Percentiles rank a stretch among this genome's conserved stretches.
phyloP scores from a whole-genome alignment of 495 filamentous ascomycete genomes.

The Lasiosphaeria miniovina region DNA sequence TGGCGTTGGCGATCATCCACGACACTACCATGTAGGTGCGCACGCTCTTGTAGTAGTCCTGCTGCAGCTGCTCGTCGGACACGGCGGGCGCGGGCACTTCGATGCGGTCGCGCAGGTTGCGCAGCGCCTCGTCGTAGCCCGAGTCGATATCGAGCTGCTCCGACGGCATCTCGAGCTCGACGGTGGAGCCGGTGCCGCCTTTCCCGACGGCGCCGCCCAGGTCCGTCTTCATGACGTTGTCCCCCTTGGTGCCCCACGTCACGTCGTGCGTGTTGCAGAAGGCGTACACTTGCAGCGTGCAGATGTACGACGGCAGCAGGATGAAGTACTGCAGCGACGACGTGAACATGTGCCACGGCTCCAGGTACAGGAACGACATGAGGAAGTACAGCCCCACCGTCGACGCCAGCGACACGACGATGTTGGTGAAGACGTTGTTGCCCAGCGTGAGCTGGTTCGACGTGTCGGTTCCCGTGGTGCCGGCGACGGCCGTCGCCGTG shows the following conservation, averaged over 20 bases:
- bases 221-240: constrained; percentile 90
- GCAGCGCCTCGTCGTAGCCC: constrained; percentile 94
- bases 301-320: constrained; percentile 89
- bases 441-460: constrained; percentile 46
- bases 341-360: constrained; percentile 99
- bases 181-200: constrained; percentile 50
- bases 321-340: constrained; percentile 89
- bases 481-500: constrained; percentile 6
- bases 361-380: constrained; percentile 92
- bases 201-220: constrained; percentile 77
- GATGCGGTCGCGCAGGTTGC: constrained; percentile 90
- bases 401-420: constrained; percentile 83
- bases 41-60: constrained; percentile 98
- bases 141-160: constrained; percentile 98
- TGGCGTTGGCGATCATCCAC: constrained; percentile 91
- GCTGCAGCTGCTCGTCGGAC: constrained; percentile 80
- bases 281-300: constrained; percentile 95
- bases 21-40: constrained; percentile 97
- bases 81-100: constrained; percentile 63
- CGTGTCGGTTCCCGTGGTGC: constrained; percentile 29
- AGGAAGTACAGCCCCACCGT: constrained; percentile 95
- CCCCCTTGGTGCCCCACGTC: constrained; percentile 98
- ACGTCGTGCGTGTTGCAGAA: constrained; percentile 99
- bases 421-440: constrained; percentile 87
- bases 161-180: constrained; percentile 92